Evolutionary conservation across 2,329 filamentous ascomycete genomes (phyloP).

Genomic region (Aspergillus bombycis): DNA sequence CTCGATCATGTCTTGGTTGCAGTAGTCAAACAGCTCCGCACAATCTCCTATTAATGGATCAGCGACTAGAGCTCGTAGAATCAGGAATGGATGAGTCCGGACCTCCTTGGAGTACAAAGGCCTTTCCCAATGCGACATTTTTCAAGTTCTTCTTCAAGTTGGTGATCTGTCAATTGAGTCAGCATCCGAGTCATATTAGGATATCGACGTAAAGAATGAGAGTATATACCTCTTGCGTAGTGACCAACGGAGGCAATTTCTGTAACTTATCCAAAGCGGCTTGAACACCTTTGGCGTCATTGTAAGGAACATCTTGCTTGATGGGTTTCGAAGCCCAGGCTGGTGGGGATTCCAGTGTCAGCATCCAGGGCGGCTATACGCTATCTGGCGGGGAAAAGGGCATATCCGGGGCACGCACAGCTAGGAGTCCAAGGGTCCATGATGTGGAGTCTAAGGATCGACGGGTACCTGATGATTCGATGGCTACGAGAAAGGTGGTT

Average conservation of each 20-base stretch:
- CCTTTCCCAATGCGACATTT: constrained; percentile 86
- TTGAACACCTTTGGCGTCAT: constrained; percentile 44
- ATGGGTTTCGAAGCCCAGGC: constrained; percentile 31
- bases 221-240: constrained; percentile 45
- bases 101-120: constrained; percentile 93
- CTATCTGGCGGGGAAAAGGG: background rate
- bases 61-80: background rate
- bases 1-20: constrained; percentile 84
- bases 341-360: constrained; percentile 5
- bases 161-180: constrained; percentile 57
- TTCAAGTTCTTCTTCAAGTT: constrained; percentile 76
- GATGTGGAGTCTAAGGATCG: constrained; percentile 11
- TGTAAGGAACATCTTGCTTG: constrained; percentile 40
- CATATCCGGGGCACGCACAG: constrained; percentile 17
- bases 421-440: constrained; percentile 22
- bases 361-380: background rate
- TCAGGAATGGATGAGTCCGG: constrained; percentile 11
- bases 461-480: constrained; percentile 1
- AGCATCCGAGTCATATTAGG: background rate
- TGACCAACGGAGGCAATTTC: constrained; percentile 51
- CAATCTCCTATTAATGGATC: constrained; percentile 64
- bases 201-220: background rate
- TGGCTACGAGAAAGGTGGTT: background rate
- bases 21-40: constrained; percentile 97
- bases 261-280: constrained; percentile 47